Percentiles rank a stretch among this genome's conserved stretches.
Conservation (phyloP, 148 eudicot genomes). For the Vaccinium vitisidaea region DNA sequence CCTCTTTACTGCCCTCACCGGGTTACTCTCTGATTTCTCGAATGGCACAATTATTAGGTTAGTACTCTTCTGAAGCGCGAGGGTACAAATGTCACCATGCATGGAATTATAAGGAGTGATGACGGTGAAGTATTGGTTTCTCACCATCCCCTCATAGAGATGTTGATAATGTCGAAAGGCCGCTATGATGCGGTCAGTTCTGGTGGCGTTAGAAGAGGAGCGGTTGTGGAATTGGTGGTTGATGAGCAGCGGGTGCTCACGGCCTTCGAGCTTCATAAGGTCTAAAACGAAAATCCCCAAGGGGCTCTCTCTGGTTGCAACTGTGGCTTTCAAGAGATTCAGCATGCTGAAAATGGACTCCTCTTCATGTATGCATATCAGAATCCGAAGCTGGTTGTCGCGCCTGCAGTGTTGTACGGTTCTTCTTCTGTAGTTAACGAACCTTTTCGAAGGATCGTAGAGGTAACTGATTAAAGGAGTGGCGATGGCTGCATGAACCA, state of each 20-base stretch:
- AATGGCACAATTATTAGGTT: background rate
- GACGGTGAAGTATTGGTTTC: background rate
- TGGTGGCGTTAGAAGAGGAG: background rate
- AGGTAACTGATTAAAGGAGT: constrained; percentile 16
- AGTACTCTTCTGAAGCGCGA: background rate
- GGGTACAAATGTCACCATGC: background rate
- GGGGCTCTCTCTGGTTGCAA: background rate
- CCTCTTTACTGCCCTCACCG: background rate
- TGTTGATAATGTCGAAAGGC: background rate
- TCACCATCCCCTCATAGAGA: background rate
- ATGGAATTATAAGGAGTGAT: constrained; percentile 8
- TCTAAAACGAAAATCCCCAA: background rate
- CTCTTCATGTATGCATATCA: background rate
- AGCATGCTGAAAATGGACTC: background rate
- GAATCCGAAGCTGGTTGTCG: constrained; percentile 7
- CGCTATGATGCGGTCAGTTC: background rate
- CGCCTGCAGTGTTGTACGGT: constrained; percentile 6
- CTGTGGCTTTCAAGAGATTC: constrained; percentile 6
- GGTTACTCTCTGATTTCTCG: background rate
- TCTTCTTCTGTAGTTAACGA: constrained; percentile 17
- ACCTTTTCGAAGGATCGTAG: constrained; percentile 19
- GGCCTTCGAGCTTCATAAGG: constrained; percentile 2
- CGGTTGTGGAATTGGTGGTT: constrained; percentile 10
- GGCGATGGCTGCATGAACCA: constrained; percentile 1
- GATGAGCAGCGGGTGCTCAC: background rate